Base-by-base conservation (phyloP, 2,329 filamentous ascomycete species). In the Myriosclerotinia duriaeana region DNA sequence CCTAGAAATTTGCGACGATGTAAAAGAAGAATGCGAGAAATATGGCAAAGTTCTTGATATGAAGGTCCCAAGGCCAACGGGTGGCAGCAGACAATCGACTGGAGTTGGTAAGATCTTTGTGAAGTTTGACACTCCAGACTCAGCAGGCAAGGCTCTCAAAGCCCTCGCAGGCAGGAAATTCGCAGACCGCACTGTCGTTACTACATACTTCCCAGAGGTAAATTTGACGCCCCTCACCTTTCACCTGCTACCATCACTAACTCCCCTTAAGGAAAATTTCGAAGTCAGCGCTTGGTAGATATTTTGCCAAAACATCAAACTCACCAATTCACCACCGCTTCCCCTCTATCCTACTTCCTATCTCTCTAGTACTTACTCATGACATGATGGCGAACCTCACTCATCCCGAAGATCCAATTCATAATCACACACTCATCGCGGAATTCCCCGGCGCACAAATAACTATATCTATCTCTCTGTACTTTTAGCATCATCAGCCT, bases 71-170 rank as follows among this genome's bases (percentile, higher is more conserved):
- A 87, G 95, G 68, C 94, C 95, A 2, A 87, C 86, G 30, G 91
- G 91, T 72, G 92, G 91, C 59, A 91, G 88, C 77, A 87, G 93
- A 73, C 90, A 95, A 76, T 91, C 89, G 30, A 86, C 92, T 40
- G 95, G 95, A 56, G 93, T 99, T 30, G 95, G 95, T 77, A 99
- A 98, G 84, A 98, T 99, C 72, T 99, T 89, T 77, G 89, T 99
- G 81, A 98, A 97, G 78, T 99, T 92, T 76, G 91, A 95, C 71
- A 86, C 83, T 3, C 81, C 85, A 2, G 92, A 93, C 61, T 87
- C 89, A 11, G 91, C 94, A 26, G 89, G 90, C 69, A 93, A 91
- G 75, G 96, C 95, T 9, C 82, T 99, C 66, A 88, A 89, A 74
- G 89, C 92, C n/a, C 82, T 99, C 73, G 95, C 96, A 40, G 95